phyloP scores from a whole-genome alignment of 257 asterid species.

The Penstemon newberryi region DNA sequence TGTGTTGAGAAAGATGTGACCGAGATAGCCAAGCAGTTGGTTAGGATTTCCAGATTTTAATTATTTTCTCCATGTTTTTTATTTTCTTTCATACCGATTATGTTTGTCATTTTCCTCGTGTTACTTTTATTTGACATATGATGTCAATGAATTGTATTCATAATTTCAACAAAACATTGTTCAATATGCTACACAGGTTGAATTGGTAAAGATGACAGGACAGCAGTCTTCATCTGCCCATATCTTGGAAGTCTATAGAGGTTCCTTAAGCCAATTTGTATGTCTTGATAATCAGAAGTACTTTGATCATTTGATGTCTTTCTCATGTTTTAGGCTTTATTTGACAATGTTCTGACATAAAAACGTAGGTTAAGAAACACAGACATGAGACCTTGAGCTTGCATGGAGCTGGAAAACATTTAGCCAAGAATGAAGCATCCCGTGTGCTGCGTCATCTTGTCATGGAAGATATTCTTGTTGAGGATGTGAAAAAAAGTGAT shows the following conservation, averaged over 20 bases:
- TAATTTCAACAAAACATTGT: conserved; percentile 16
- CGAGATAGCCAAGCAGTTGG: conserved; percentile 79
- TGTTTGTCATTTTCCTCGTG: neutral
- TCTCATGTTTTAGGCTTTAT: conserved; percentile 29
- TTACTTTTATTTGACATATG: conserved; percentile 10
- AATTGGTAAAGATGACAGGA: conserved; percentile 74
- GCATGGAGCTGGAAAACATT: conserved; percentile 96
- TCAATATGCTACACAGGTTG: conserved; percentile 58
- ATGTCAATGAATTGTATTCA: conserved; percentile 10
- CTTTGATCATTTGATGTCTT: conserved; percentile 20
- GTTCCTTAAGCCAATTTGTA: conserved; percentile 94
- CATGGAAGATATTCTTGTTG: conserved; percentile 76
- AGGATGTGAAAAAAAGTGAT: conserved; percentile 86
- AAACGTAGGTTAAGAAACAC: conserved; percentile 85
- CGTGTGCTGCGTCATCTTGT: conserved; percentile 91
- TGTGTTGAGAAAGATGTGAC: conserved; percentile 87
- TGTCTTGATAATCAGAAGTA: conserved; percentile 37
- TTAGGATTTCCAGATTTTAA: conserved; percentile 34
- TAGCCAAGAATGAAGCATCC: conserved; percentile 86
- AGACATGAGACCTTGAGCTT: conserved; percentile 70
- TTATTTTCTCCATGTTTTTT: conserved; percentile 3
- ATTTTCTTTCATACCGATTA: conserved; percentile 16
- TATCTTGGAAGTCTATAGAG: conserved; percentile 93
- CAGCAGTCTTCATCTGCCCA: conserved; percentile 83
- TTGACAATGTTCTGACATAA: conserved; percentile 29